Evolutionary conservation across 2,329 filamentous ascomycete genomes (phyloP).

Genomic region (Cladosporium cucumerinum): DNA sequence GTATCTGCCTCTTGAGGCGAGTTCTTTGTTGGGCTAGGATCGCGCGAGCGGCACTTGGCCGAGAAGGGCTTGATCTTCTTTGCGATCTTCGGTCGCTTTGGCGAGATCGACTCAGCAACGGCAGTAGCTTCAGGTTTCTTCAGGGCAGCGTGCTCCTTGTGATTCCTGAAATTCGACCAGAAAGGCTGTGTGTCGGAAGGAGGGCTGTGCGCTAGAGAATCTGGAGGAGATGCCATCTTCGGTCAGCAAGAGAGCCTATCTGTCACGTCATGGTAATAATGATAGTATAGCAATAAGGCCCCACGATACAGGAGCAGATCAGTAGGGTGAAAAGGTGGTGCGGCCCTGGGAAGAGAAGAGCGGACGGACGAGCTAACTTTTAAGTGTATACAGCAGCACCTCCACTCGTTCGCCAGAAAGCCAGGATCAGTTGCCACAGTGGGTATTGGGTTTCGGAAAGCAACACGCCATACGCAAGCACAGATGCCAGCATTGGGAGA

Average conservation of each 20-base stretch:
- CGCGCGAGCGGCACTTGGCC: slow-evolving; percentile 19
- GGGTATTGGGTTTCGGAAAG: slow-evolving; percentile 16
- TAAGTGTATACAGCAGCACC: slow-evolving; percentile 5
- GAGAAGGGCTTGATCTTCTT: slow-evolving; percentile 21
- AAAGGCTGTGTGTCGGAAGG: slow-evolving; percentile 5
- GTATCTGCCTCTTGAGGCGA: slow-evolving; percentile 1
- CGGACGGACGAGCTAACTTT: slow-evolving; percentile 16
- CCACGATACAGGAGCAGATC: slow-evolving; percentile 14
- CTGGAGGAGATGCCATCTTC: slow-evolving; percentile 24
- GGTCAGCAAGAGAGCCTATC: slow-evolving; percentile 19
- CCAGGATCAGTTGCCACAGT: slow-evolving; percentile 10
- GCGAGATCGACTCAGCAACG: slow-evolving; percentile 1
- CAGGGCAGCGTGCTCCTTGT: background rate
- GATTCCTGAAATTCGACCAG: slow-evolving; percentile 7
- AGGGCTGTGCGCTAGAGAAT: slow-evolving; percentile 15
- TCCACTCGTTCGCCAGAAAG: slow-evolving; percentile 8
- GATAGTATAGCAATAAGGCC: slow-evolving; percentile 16
- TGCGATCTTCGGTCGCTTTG: slow-evolving; percentile 13
- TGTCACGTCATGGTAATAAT: slow-evolving; percentile 15
- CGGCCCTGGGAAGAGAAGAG: slow-evolving; percentile 6
- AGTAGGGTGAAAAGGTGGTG: background rate
- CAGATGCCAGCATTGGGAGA: slow-evolving; percentile 2
- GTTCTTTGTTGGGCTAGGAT: background rate
- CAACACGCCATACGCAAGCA: slow-evolving; percentile 14
- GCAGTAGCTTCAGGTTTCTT: slow-evolving; percentile 16